Base-by-base conservation (phyloP, 108 stramenopile genomes). In the Cyclotella atomus region DNA sequence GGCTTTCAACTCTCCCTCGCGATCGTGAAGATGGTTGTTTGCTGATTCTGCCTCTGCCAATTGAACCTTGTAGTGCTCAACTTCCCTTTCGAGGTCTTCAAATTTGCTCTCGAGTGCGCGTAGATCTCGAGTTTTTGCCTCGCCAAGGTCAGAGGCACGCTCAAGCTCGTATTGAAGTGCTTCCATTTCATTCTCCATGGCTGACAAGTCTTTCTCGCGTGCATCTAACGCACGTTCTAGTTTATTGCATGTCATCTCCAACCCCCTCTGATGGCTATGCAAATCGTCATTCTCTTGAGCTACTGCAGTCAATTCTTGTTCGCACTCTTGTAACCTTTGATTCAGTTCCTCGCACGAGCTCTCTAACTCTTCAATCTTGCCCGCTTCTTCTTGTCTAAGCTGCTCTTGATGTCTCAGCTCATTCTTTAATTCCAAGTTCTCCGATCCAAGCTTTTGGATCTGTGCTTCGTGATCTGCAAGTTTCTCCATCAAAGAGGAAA, bases 391-490 rank as follows among this genome's bases (percentile, higher is more conserved):
- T 16, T 19, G 16, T 30, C 5, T 25, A 14, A 30, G 14, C 36
- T 62, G 38, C 21, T 62, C 44, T 0, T 47, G 59, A 20, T 44
- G 35, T 16, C 30, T 14, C 0, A 79, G 78, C n/a, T 72, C 47
- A 20, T 72, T 47, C 38, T 79, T 55, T 12, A 79, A 38, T 23
- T 59, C 46, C 23, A 53, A 36, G 43, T 66, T 79, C 24, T 79
- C 66, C 2, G 23, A 43, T 17, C 49, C 35, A 16, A 79, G 65
- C 23, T 67, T 19, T 33, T 27, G 65, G 14, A 79, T 34, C 56
- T 79, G 71, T 5, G 53, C 46, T 12, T 79, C 78, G 28, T 66
- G 66, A 33, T 72, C 60, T 32, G 64, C 56, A 21, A 79, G 65
- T 46, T 56, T 71, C 8, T 79, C 71, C 19, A 65, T 63, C 6